Evolutionary conservation across 208 protist genomes (phyloP), one percentile per base, ranked within the genome.

Genomic region (Acanthamoeba castellanii): DNA sequence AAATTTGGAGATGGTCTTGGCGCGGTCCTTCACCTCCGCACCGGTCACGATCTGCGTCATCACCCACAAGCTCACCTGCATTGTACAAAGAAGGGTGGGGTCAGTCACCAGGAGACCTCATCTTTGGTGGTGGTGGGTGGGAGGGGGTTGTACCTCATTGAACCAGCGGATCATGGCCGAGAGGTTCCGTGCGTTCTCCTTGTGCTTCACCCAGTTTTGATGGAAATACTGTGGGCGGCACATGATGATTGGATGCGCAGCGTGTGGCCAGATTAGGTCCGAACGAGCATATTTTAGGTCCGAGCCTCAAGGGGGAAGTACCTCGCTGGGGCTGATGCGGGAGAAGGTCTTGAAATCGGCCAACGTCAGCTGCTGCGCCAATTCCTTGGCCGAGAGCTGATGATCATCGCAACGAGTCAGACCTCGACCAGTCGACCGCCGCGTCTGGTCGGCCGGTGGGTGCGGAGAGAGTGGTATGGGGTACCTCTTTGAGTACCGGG

Each of bases 171-270:
- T 91, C 61, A 70, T 59, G 34, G 84, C 57, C 8, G 57, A 68
- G 32, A 91, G 45, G 52, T 91, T 72, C 9, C 32, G 47, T 18
- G 57, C 52, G 84, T 70, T 27, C 32, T 91, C 84, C 84, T 91
- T 91, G 34, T 91, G 52, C 84, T 91, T 91, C 18, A 91, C 84
- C 84, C 84, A 91, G 13, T 91, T 91, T 50, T 91, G 84, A 70
- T 91, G 84, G 84, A 91, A 91, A 27, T 72, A 81, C 72, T 81
- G 72, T 13, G 14, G 3, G 8, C 70, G 70, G 20, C 59, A 55
- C 13, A 13, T 13, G 50, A 55, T 16, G 50, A 55, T 5, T 6
- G 59, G 22, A 66, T 25, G 59, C 22, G n/a, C n/a, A n/a, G n/a
- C 7, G 47, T 11, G 7, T 52, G 47, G 11, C 11, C 47, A 52